Conservation (phyloP, 1,284 basidiomycete species). For the Apiotrichum veenhuisii region DNA sequence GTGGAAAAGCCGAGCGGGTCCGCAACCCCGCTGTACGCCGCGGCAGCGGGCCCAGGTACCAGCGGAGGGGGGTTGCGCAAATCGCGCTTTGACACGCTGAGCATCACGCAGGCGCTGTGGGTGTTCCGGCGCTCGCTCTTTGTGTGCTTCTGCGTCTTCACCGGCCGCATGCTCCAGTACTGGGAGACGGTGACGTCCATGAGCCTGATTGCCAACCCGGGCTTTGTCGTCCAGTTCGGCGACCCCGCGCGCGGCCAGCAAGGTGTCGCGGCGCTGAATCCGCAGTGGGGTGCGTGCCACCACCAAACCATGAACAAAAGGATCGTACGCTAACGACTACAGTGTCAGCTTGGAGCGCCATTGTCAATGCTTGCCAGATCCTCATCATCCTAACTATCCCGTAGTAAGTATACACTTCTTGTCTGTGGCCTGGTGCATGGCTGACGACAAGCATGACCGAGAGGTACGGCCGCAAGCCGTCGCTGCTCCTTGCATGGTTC, state of each 20-base stretch:
- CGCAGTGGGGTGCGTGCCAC: constrained; percentile 12
- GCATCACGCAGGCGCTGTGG: constrained; percentile 19
- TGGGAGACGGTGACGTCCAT: constrained; percentile 13
- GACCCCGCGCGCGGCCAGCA: background rate
- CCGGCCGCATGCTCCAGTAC: constrained; percentile 22
- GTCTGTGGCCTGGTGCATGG: too few relatives aligned
- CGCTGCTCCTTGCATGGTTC: constrained; percentile 12
- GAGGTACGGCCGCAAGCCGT: constrained; percentile 22
- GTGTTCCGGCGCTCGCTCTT: constrained; percentile 19
- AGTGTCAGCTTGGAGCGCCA: constrained; percentile 25
- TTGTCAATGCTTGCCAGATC: constrained; percentile 14
- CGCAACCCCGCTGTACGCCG: too few relatives aligned
- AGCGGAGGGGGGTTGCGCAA: constrained; percentile 6
- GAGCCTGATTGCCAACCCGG: constrained; percentile 17
- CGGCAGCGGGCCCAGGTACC: too few relatives aligned
- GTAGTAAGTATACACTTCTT: background rate
- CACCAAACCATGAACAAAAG: too few relatives aligned
- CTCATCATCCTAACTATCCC: constrained; percentile 8
- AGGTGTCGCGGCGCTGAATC: constrained; percentile 10
- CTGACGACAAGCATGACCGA: constrained; percentile 16
- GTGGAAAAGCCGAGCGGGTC: too few relatives aligned
- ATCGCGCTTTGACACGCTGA: constrained; percentile 24
- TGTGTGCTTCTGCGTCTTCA: constrained; percentile 20
- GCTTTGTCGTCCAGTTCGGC: constrained; percentile 23
- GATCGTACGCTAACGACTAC: background rate